Conservation (phyloP, 2,329 filamentous ascomycete genomes). For the Teratosphaeria destructans region DNA sequence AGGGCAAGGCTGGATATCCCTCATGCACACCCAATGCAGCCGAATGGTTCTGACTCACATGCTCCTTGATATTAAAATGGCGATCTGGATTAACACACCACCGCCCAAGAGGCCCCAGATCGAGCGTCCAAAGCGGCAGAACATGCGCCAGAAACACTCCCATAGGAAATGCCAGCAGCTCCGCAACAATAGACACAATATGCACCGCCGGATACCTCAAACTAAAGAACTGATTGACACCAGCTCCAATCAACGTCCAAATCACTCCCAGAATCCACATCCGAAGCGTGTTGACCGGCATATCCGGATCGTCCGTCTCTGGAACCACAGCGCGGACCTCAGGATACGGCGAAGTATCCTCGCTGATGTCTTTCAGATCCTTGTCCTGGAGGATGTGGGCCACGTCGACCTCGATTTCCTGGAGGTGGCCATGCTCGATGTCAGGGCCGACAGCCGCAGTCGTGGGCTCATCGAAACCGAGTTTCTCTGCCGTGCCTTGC, state of each 20-base stretch:
- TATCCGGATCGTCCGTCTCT: conserved; percentile 51
- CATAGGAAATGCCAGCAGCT: conserved; percentile 74
- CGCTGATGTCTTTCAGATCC: conserved; percentile 16
- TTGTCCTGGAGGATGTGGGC: conserved; percentile 40
- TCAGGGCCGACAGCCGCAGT: conserved; percentile 7
- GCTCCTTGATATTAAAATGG: conserved; percentile 49
- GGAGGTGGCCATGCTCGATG: conserved; percentile 15
- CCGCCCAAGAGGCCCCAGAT: conserved; percentile 37
- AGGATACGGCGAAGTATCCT: conserved; percentile 48
- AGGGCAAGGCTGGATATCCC: not conserved
- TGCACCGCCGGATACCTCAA: conserved; percentile 82
- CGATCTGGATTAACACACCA: conserved; percentile 22
- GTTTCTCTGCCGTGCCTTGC: conserved; percentile 8
- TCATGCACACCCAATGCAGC: no score
- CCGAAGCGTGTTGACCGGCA: conserved; percentile 53
- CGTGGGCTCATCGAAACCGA: conserved; percentile 5
- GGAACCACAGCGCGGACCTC: conserved; percentile 29
- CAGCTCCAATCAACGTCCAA: conserved; percentile 35
- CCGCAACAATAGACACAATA: conserved; percentile 78
- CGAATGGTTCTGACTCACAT: conserved; percentile 16
- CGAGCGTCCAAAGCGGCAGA: conserved; percentile 45
- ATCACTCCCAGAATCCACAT: conserved; percentile 38
- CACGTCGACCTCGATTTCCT: conserved; percentile 26
- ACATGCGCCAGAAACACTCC: conserved; percentile 68
- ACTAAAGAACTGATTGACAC: conserved; percentile 70